These are phyloP conservation scores for Cladosporium oxysporum DNA, from an alignment of 2,329 filamentous ascomycete species.

Conservation along the genomic window DNA sequence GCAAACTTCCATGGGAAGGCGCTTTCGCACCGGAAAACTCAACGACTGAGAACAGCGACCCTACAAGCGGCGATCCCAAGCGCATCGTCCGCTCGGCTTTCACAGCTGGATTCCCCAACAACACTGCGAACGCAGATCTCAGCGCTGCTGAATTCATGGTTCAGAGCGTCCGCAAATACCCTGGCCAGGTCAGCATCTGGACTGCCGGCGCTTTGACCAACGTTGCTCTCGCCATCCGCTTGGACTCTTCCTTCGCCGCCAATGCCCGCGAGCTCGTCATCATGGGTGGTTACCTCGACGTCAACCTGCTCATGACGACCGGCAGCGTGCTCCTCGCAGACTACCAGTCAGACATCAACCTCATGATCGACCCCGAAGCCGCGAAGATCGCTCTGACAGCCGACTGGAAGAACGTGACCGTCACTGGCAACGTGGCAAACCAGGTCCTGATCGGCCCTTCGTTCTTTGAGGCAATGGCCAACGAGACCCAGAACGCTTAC, in stretches of 20 bases:
- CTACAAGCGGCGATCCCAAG: conserved; percentile 48
- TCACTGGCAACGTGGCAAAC: conserved; percentile 52
- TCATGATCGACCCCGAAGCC: conserved; percentile 55
- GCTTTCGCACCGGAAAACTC: conserved; percentile 48
- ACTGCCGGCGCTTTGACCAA: conserved; percentile 52
- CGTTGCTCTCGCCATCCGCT: conserved; percentile 49
- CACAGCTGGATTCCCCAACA: conserved; percentile 50
- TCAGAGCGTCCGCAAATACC: conserved; percentile 48
- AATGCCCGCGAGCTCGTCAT: conserved; percentile 51
- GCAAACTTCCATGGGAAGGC: conserved; percentile 49
- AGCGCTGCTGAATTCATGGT: conserved; percentile 52
- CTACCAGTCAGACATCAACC: conserved; percentile 47
- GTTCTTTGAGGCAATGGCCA: conserved; percentile 42
- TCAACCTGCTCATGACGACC: conserved; percentile 35
- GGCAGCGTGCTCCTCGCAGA: conserved; percentile 31
- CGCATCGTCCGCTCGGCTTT: conserved; percentile 47
- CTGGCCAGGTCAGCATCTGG: conserved; percentile 53
- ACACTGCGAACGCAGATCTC: conserved; percentile 41
- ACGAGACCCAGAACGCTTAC: conserved; percentile 42
- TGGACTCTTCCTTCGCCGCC: conserved; percentile 50
- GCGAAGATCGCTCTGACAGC: conserved; percentile 53
- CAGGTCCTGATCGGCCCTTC: conserved; percentile 45
- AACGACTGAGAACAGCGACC: conserved; percentile 47
- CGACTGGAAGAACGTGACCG: conserved; percentile 47
- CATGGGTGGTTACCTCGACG: conserved; percentile 55